Percentiles rank a stretch among this genome's conserved stretches.
Evolutionary conservation across 306 rosid genomes (phyloP).

Genomic region (Lotus japonicus): DNA sequence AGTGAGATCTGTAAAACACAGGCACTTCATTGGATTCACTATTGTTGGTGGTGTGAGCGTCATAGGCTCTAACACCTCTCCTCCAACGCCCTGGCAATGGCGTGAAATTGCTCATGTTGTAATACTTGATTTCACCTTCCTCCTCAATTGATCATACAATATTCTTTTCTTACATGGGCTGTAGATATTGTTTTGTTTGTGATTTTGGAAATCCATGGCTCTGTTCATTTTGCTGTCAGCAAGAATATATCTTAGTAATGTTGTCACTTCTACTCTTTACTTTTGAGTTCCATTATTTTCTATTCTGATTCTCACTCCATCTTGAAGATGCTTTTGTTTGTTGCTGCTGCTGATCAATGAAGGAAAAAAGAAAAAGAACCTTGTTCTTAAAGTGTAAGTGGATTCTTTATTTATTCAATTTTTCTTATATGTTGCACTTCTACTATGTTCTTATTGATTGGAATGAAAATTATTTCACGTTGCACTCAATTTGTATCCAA

Average conservation of each 20-base stretch:
- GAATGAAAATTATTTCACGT: too few relatives aligned
- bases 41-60: conserved; percentile 16
- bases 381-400: conserved; percentile 20
- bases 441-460: too few relatives aligned
- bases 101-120: conserved; percentile 30
- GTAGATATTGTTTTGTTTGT: conserved; percentile 8
- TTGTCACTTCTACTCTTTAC: conserved; percentile 11
- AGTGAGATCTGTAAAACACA: conserved; percentile 24
- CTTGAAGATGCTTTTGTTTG: conserved; percentile 11
- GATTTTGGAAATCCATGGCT: not conserved
- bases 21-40: conserved; percentile 32
- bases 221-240: conserved; percentile 21
- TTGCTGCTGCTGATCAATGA: not conserved
- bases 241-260: conserved; percentile 18
- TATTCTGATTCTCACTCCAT: conserved; percentile 36
- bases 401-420: not conserved
- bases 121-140: conserved; percentile 37
- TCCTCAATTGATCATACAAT: not conserved
- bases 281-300: not conserved
- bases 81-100: conserved; percentile 17
- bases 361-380: conserved; percentile 18
- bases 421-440: not conserved
- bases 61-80: conserved; percentile 28
- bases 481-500: too few relatives aligned
- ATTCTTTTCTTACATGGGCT: not conserved